Evolutionary conservation across 1,139 yeast species (phyloP).

Genomic region (Sugiyamaella grinbergsii): DNA sequence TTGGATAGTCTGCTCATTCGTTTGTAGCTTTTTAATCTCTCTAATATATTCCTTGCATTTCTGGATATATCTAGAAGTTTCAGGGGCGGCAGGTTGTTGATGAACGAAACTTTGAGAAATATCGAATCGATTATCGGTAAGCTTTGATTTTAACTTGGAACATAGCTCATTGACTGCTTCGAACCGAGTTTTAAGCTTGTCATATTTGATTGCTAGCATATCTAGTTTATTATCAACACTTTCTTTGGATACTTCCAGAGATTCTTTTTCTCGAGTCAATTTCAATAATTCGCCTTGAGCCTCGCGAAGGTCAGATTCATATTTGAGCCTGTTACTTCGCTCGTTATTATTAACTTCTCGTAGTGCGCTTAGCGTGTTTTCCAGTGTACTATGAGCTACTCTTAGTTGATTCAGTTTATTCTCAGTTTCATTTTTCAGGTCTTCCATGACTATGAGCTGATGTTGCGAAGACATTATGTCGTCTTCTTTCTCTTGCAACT

Average conservation of each 20-base stretch:
- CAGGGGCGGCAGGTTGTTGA: not conserved
- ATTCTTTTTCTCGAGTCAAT: constrained; percentile 12
- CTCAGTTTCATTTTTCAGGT: constrained; percentile 26
- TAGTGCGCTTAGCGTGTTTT: constrained; percentile 28
- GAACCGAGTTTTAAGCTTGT: constrained; percentile 24
- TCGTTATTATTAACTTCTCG: constrained; percentile 29
- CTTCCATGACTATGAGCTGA: constrained; percentile 26
- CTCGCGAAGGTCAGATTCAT: constrained; percentile 22
- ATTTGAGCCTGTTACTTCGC: constrained; percentile 24
- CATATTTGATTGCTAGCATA: constrained; percentile 24
- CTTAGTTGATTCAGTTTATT: constrained; percentile 26
- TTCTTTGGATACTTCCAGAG: constrained; percentile 18
- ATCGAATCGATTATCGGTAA: constrained; percentile 1
- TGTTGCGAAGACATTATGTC: constrained; percentile 29
- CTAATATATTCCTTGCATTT: constrained; percentile 11
- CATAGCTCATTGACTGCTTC: constrained; percentile 22
- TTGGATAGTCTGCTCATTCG: constrained; percentile 11
- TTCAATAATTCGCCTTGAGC: constrained; percentile 25
- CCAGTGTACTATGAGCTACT: constrained; percentile 27
- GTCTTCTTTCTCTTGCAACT: constrained; percentile 29
- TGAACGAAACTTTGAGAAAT: constrained; percentile 8
- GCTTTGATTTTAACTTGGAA: constrained; percentile 16
- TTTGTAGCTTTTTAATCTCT: constrained; percentile 5
- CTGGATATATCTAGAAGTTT: constrained; percentile 8
- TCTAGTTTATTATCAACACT: constrained; percentile 24